phyloP scores from a whole-genome alignment of 257 asterid genomes.

The Solanum dulcamara region DNA sequence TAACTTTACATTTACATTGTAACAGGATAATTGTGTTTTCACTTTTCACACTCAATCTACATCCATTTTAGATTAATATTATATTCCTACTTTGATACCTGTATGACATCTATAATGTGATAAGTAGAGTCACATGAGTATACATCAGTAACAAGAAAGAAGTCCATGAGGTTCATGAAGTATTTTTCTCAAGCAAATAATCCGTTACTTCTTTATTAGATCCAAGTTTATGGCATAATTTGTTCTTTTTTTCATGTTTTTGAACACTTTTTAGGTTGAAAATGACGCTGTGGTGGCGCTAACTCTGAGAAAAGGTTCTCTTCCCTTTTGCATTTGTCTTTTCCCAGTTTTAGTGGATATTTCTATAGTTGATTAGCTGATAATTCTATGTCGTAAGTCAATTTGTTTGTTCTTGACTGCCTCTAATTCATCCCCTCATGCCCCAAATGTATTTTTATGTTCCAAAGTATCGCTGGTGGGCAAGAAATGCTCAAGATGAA shows the following conservation, averaged over 20 bases:
- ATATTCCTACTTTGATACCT: background rate
- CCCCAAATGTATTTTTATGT: background rate
- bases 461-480: background rate
- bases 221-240: background rate
- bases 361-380: background rate
- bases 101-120: background rate
- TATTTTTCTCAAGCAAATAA: background rate
- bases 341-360: background rate
- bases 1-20: background rate
- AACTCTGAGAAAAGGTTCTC: slow-evolving; percentile 82
- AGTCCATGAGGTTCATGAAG: background rate
- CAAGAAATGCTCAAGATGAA: background rate
- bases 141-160: background rate
- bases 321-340: background rate
- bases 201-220: background rate
- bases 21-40: background rate
- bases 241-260: background rate
- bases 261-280: slow-evolving; percentile 53
- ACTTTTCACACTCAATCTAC: background rate
- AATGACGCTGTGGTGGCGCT: slow-evolving; percentile 80
- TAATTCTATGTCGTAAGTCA: background rate
- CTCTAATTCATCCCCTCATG: background rate
- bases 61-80: background rate
- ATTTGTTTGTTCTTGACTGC: background rate
- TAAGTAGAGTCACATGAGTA: background rate